phyloP scores from a whole-genome alignment of 2,329 filamentous ascomycete genomes.

The Cytospora mali region DNA sequence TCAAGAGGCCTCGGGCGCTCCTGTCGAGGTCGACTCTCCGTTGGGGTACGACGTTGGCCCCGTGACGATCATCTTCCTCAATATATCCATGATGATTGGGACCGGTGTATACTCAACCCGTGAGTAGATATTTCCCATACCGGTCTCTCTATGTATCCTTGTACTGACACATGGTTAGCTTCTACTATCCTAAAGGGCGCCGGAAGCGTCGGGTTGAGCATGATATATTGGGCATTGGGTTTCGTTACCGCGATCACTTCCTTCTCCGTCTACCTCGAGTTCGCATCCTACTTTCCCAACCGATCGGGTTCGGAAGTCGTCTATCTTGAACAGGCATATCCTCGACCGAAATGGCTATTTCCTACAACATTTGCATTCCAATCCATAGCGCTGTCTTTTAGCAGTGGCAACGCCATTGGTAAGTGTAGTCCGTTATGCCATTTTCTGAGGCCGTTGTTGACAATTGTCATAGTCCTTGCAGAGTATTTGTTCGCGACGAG shows the following conservation, averaged over 20 bases:
- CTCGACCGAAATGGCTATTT: constrained; percentile 65
- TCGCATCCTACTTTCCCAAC: constrained; percentile 66
- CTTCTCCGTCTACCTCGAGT: constrained; percentile 64
- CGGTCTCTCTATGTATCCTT: background rate
- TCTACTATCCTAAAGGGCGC: constrained; percentile 60
- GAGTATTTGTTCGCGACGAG: constrained; percentile 64
- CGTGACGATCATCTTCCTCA: constrained; percentile 58
- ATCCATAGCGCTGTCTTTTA: constrained; percentile 65
- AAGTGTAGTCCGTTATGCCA: constrained; percentile 5
- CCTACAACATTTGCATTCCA: constrained; percentile 67
- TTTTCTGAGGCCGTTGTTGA: background rate
- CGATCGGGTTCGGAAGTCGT: constrained; percentile 68
- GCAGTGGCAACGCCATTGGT: constrained; percentile 65
- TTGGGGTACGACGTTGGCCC: constrained; percentile 61
- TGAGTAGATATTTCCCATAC: background rate
- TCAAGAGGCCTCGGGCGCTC: constrained; percentile 64
- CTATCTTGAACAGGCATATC: constrained; percentile 69
- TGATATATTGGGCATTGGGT: constrained; percentile 68
- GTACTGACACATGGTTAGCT: constrained; percentile 42
- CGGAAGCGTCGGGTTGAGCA: constrained; percentile 62
- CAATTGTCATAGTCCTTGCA: constrained; percentile 52
- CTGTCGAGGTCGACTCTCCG: constrained; percentile 60
- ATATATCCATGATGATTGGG: constrained; percentile 65
- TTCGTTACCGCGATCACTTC: constrained; percentile 47
- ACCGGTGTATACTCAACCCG: constrained; percentile 65